These are phyloP conservation scores for Coemansia sp. DNA, from an alignment of 371 early-diverging fungal genomes.

Conservation along the genomic window DNA sequence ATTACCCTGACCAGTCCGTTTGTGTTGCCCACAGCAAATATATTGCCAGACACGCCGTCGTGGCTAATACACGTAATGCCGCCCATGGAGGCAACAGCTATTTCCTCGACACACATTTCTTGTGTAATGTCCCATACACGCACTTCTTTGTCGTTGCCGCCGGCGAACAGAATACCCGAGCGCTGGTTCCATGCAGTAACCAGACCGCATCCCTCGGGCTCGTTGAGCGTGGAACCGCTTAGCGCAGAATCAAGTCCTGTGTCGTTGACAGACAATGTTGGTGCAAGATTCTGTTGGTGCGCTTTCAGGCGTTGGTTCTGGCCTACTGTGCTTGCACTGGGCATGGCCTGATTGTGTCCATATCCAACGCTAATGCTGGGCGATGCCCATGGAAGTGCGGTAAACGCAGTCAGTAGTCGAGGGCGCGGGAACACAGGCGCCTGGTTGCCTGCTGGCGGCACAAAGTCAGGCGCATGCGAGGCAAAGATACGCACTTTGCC, in stretches of 20 bases:
- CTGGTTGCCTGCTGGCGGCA: constrained; percentile 9
- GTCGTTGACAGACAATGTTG: not conserved
- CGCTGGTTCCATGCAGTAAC: constrained; percentile 52
- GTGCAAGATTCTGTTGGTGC: not conserved
- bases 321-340: constrained; percentile 6
- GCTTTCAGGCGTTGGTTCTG: constrained; percentile 20
- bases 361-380: not conserved
- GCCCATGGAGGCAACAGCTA: constrained; percentile 37
- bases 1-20: constrained; percentile 51
- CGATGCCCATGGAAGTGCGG: constrained; percentile 42
- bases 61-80: constrained; percentile 42
- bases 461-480: constrained; percentile 50
- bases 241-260: not conserved
- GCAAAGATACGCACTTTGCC: constrained; percentile 51
- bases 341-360: not conserved
- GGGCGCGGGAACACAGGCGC: constrained; percentile 34
- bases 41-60: constrained; percentile 34
- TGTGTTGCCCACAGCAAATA: constrained; percentile 36
- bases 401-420: constrained; percentile 37
- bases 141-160: constrained; percentile 44
- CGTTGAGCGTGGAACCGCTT: not conserved
- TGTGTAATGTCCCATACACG: constrained; percentile 50
- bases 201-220: constrained; percentile 22
- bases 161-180: constrained; percentile 43
- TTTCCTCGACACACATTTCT: constrained; percentile 50